phyloP scores from a whole-genome alignment of 2,329 filamentous ascomycete genomes.

The Onygena corvina region DNA sequence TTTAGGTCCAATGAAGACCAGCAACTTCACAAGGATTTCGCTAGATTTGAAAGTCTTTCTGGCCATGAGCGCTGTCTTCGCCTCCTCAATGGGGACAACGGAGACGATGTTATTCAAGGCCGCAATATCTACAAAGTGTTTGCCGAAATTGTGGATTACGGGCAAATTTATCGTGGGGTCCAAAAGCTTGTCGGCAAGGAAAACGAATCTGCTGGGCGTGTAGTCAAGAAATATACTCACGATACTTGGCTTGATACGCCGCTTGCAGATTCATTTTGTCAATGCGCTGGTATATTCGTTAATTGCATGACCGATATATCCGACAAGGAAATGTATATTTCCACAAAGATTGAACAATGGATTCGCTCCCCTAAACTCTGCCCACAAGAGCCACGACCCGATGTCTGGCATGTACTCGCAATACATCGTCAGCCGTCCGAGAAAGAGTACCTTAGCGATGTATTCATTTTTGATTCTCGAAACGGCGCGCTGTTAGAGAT shows the following conservation, averaged over 20 bases:
- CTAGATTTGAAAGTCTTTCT: slow-evolving; percentile 6
- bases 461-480: slow-evolving; percentile 7
- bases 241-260: slow-evolving; percentile 7
- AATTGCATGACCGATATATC: slow-evolving; percentile 11
- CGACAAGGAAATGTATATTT: slow-evolving; percentile 9
- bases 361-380: slow-evolving; percentile 8
- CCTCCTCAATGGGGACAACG: slow-evolving; percentile 6
- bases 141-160: slow-evolving; percentile 21
- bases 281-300: slow-evolving; percentile 9
- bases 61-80: slow-evolving; percentile 7
- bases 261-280: slow-evolving; percentile 8
- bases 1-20: slow-evolving; percentile 6
- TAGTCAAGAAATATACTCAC: slow-evolving; percentile 6
- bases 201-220: slow-evolving; percentile 8
- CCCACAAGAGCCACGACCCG: neutral
- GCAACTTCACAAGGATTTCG: slow-evolving; percentile 6
- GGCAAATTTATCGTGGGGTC: slow-evolving; percentile 20
- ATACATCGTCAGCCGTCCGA: slow-evolving; percentile 7
- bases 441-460: slow-evolving; percentile 6
- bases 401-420: slow-evolving; percentile 6
- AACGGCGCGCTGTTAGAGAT: slow-evolving; percentile 8
- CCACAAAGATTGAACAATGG: slow-evolving; percentile 10
- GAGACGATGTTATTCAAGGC: slow-evolving; percentile 7
- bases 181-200: slow-evolving; percentile 10
- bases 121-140: slow-evolving; percentile 13